Base-by-base conservation (phyloP, 768 basidiomycete genomes). In the Mycena capillaripes region DNA sequence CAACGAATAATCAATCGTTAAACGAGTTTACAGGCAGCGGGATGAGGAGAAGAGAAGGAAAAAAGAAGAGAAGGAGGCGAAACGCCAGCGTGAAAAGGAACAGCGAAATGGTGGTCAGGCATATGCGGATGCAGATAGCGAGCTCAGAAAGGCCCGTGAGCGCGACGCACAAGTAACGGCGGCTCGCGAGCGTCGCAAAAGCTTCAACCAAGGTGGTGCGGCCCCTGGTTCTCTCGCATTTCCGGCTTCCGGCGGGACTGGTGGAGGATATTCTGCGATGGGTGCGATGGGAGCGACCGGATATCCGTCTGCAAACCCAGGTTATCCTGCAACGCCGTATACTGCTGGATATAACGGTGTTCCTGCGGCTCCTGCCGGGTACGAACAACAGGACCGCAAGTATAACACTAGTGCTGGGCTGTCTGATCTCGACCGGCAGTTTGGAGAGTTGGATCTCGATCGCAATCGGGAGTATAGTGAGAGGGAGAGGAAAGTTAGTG, bases 91-190 rank as follows among this genome's bases (percentile, higher is more conserved):
- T 59, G 88, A 88, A 69, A 86, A 87, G 69, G 90, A 91, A 73
- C 84, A 84, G 29, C 78, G 83, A 61, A 56, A 64, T 32, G 61
- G n/a, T n/a, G n/a, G 68, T 14, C 67, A 69, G 38, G 42, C 29
- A 3, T 63, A 48, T 25, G 77, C 78, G 38, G 85, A 88, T 73
- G 81, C 86, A 62, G 90, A 92, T 30, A 83, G 84, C 44, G 89
- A 91, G n/a, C 81, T 89, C 32, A 87, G 87, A 58, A 82, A 84
- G 32, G 90, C 88, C 29, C 89, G 91, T 53, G 92, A 91, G 72
- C 84, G 85, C 48, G 91, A 92, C 77, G 82, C 84, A 6, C 83
- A 88, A 55, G 78, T 75, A 19, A 78, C 80, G 62, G 77, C 75
- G 56, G 76, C 73, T 53, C 81, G 84, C 44, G 88, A 91, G 76